Percentiles rank a stretch among this genome's conserved stretches.
Evolutionary conservation across 192 early-diverging fungal genomes (phyloP).

Genomic region (Pilaira anomala): DNA sequence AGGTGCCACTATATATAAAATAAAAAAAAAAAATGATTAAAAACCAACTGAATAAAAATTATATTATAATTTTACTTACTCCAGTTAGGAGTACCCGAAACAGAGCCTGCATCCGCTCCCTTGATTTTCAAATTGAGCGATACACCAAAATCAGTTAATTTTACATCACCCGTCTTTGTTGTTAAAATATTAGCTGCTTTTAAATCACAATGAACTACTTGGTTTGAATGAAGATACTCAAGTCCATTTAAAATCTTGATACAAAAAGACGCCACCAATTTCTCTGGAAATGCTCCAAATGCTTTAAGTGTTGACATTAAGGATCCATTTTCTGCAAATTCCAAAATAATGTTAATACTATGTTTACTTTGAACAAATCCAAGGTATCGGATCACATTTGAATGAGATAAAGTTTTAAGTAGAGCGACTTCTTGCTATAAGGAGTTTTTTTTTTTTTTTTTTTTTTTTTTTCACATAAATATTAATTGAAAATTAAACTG

Average conservation of each 20-base stretch:
- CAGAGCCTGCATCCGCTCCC: conserved; percentile 59
- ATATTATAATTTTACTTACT: conserved; percentile 40
- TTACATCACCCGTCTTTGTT: conserved; percentile 94
- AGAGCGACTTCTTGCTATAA: conserved; percentile 73
- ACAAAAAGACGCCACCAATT: conserved; percentile 79
- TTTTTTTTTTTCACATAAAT: no score
- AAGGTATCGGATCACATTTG: conserved; percentile 81
- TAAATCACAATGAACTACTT: conserved; percentile 92
- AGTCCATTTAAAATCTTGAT: conserved; percentile 89
- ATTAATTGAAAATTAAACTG: neutral
- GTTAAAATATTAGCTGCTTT: conserved; percentile 96
- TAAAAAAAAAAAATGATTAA: conserved; percentile 11
- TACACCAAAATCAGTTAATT: conserved; percentile 96
- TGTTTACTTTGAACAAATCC: conserved; percentile 72
- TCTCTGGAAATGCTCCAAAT: conserved; percentile 91
- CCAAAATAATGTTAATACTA: conserved; percentile 82
- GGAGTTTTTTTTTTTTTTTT: no score
- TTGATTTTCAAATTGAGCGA: conserved; percentile 79
- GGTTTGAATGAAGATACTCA: conserved; percentile 82
- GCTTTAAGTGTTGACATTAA: conserved; percentile 78
- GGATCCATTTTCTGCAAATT: conserved; percentile 92
- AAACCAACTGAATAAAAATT: neutral
- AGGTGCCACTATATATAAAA: conserved; percentile 66
- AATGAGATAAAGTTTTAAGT: conserved; percentile 79
- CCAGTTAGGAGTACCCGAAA: conserved; percentile 85